Conservation (phyloP, 2,329 filamentous ascomycete species). For the Exophiala dermatitidis region DNA sequence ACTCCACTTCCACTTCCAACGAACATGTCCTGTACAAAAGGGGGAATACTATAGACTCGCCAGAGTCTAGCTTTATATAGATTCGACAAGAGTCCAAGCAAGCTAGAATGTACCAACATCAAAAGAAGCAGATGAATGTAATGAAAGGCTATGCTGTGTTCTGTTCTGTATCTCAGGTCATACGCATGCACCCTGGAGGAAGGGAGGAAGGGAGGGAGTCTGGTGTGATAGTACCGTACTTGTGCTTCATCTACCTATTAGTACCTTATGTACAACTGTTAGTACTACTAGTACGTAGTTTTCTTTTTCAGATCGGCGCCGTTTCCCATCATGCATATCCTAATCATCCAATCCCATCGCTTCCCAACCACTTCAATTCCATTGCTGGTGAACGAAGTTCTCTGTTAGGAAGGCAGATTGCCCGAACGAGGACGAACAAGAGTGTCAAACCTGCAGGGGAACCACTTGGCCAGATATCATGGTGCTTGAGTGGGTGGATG, state of each 20-base stretch:
- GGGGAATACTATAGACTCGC: no score
- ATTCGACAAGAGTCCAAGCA: not conserved
- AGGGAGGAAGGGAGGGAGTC: not conserved
- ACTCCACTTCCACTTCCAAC: conserved; percentile 10
- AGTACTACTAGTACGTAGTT: not conserved
- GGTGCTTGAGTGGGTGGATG: conserved; percentile 14
- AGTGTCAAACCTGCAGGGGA: conserved; percentile 14
- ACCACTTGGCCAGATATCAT: conserved; percentile 10
- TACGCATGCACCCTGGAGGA: not conserved
- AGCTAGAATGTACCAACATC: conserved; percentile 2
- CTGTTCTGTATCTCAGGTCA: no score
- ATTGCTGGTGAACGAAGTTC: conserved; percentile 16
- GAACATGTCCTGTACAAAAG: conserved; percentile 3
- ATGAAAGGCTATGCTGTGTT: not conserved
- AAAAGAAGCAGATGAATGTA: not conserved
- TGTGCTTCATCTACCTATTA: no score
- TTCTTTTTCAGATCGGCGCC: conserved; percentile 17
- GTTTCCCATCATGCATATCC: conserved; percentile 21
- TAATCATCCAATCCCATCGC: conserved; percentile 17
- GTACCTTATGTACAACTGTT: no score
- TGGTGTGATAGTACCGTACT: no score
- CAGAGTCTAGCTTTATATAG: no score
- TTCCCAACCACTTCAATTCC: conserved; percentile 21
- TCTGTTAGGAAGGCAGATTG: conserved; percentile 15
- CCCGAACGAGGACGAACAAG: conserved; percentile 2